phyloP scores from a whole-genome alignment of 2,329 filamentous ascomycete species.

The Sordariomycetes sp. region DNA sequence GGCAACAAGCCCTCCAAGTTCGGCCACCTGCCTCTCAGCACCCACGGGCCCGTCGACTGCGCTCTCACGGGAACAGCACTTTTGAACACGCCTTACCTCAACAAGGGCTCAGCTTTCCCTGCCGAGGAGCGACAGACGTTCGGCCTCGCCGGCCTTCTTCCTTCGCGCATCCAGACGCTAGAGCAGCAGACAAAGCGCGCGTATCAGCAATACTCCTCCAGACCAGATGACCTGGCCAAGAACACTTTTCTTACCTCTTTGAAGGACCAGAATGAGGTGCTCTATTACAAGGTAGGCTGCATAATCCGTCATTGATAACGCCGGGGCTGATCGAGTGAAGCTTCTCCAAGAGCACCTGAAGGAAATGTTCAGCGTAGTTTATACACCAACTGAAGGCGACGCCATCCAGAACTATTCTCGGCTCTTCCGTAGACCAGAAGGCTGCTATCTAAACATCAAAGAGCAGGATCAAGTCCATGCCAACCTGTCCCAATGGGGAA shows the following conservation, averaged over 20 bases:
- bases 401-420: constrained; percentile 79
- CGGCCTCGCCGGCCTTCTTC: constrained; percentile 63
- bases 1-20: constrained; percentile 13
- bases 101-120: constrained; percentile 77
- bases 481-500: constrained; percentile 59
- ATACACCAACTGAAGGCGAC: constrained; percentile 83
- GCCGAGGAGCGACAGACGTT: constrained; percentile 60
- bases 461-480: constrained; percentile 57
- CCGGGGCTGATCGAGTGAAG: background rate
- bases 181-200: constrained; percentile 70
- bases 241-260: constrained; percentile 83
- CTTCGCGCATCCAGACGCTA: constrained; percentile 61
- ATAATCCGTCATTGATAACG: background rate
- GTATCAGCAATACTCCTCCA: constrained; percentile 66
- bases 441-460: constrained; percentile 70
- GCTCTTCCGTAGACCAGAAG: constrained; percentile 69
- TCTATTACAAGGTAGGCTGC: constrained; percentile 59
- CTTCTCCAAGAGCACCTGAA: constrained; percentile 57
- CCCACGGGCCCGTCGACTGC: constrained; percentile 23
- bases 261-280: constrained; percentile 76
- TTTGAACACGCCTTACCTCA: constrained; percentile 39
- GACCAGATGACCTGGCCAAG: constrained; percentile 60
- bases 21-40: constrained; percentile 22
- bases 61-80: constrained; percentile 23
- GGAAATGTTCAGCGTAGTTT: constrained; percentile 87